Base-by-base conservation (phyloP, 495 filamentous ascomycete species). In the Podospora sp. region DNA sequence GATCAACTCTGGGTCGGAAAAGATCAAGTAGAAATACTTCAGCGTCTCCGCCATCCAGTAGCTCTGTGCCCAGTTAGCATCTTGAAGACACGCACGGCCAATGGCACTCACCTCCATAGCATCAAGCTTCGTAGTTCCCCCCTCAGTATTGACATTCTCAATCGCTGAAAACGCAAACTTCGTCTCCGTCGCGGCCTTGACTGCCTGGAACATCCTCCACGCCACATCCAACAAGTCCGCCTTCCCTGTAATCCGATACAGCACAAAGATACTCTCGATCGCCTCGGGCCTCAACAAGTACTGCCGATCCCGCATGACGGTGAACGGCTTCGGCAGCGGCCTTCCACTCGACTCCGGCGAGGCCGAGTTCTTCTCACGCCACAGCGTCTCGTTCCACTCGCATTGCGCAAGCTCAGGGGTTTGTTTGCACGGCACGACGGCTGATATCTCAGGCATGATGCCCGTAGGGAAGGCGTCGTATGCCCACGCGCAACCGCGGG, bases 401-500 rank as follows among this genome's bases (percentile, higher is more conserved):
- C 74, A 76, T 0, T 46, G 68, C 0, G 51, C 8, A 0, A 71
- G 62, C n/a, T 63, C 16, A 16, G 67, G 55, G 56, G 87, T 83
- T 68, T 92, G 69, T 69, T 92, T 69, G 71, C 81, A 83, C 11
- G 68, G 27, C 20, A 89, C 67, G 12, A 89, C 72, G 8, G 76
- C 67, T 71, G 92, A 91, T 5, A 78, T 76, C 77, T 97, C 95
- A 0, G 95, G 93, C 92, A 96, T 96, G 71, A 99, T 89, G 5
- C 94, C 93, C 0, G 89, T 89, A 5, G 86, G 82, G 36, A 93
- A 93, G 6, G 86, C 82, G 36, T 88, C 83, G 73, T 97, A 97
- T 1, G 92, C 88, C 94, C 92, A 97, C n/a, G 94, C 89, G 69
- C 94, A 97, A 16, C 94, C 95, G 61, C 95, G 89, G 0, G 92